Base-by-base conservation (phyloP, 2,329 filamentous ascomycete species). In the Aspergillus awamori region DNA sequence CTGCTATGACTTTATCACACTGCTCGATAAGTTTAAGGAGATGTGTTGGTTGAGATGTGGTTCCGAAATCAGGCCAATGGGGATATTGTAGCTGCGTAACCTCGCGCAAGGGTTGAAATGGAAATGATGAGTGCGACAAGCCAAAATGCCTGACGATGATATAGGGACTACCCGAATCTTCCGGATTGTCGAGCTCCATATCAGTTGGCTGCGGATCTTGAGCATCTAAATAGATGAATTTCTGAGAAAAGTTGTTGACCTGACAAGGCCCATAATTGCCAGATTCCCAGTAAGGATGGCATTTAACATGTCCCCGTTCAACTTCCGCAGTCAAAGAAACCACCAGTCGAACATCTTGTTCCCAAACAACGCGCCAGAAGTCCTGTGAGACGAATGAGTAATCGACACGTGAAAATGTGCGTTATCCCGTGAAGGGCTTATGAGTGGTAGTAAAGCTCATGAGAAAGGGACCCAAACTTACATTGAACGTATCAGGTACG, bases 321-420 rank as follows among this genome's bases (percentile, higher is more conserved):
- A 90, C 86, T 76, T 98, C 94, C 2, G 95, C 94, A 5, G 95
- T 99, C 67, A 99, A 84, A 89, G 97, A 98, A 65, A 98, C 93
- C 63, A 99, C 89, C 26, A 98, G 91, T 55, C 94, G 89, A 3
- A 96, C 89, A 72, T 98, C 93, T 76, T 98, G 91, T 73, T 98
- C 93, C 95, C 95, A 99, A 30, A 98, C 84, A 10, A 97, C 90
- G 62, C 92, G 94, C 95, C 95, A 99, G 73, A 99, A 99, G 76
- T 99, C 95, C 91, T 95, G 67, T 3, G 54, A 33, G 7, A 49
- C 39, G 54, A 33, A 53, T 63, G 45, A 38, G 64, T 20, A 33
- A 20, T 6, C 4, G 26, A 53, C 60, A 6, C 54, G n/a, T 45
- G 8, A 8, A 22, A 20, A 47, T 17, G 39, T 39, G 6, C 20